These are phyloP conservation scores for Skeletonema grethae DNA, from an alignment of 108 stramenopile genomes.

Conservation along the genomic window DNA sequence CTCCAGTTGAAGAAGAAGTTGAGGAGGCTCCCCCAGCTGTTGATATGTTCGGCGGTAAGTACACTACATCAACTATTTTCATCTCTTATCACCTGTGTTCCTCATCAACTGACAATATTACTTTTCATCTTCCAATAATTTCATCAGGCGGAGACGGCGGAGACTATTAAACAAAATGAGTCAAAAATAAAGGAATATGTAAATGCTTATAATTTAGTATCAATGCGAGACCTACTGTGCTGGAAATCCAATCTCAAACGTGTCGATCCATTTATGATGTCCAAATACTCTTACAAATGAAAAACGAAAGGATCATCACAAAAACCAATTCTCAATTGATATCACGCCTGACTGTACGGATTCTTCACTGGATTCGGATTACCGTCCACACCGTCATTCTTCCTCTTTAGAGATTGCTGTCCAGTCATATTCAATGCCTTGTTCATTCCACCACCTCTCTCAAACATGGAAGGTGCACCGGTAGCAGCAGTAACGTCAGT, in stretches of 20 bases:
- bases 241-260: not conserved
- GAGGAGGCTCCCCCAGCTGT: conserved; percentile 70
- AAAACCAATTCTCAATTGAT: not conserved
- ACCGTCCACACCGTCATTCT: conserved; percentile 19
- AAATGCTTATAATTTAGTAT: conserved; percentile 11
- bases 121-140: conserved; percentile 25
- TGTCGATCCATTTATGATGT: not conserved
- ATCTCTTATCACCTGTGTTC: not conserved
- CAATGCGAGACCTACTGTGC: not conserved
- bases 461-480: conserved; percentile 19
- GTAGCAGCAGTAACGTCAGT: not conserved
- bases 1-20: conserved; percentile 45
- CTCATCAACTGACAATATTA: not conserved
- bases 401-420: conserved; percentile 38
- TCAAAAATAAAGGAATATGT: conserved; percentile 11
- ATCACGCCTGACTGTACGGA: conserved; percentile 30
- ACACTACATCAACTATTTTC: not conserved
- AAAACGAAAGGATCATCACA: not conserved
- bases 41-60: conserved; percentile 48
- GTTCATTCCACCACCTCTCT: conserved; percentile 5
- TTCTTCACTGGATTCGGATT: conserved; percentile 16
- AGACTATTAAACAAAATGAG: conserved; percentile 41
- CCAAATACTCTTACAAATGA: not conserved
- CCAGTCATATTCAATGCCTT: not conserved
- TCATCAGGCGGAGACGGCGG: conserved; percentile 52